A percentile compares a stretch with the other conserved stretches of the same genome.
phyloP scores from a whole-genome alignment of 192 early-diverging fungal species.

The Neocallimastix lanati region DNA sequence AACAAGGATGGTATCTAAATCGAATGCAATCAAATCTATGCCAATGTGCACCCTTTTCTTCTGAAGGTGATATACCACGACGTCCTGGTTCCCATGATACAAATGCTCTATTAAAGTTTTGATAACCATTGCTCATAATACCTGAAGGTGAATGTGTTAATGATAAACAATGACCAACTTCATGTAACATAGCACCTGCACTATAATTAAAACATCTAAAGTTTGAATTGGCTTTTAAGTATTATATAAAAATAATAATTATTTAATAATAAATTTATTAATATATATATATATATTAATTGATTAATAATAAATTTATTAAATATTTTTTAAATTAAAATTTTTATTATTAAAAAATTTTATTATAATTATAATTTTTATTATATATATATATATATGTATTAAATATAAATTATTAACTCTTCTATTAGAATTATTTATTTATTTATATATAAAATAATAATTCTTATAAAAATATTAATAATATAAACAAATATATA shows the following conservation, averaged over 20 bases:
- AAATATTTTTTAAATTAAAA: too few species aligned
- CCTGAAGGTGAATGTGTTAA: conserved; percentile 34
- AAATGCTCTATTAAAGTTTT: conserved; percentile 46
- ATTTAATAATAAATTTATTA: too few species aligned
- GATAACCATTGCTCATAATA: conserved; percentile 44
- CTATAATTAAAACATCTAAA: conserved; percentile 31
- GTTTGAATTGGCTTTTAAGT: conserved; percentile 23
- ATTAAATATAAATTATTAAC: too few species aligned
- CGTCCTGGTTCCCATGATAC: conserved; percentile 32
- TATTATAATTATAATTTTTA: too few species aligned
- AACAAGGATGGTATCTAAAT: conserved; percentile 31
- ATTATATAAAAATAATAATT: conserved; percentile 36
- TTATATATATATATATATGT: too few species aligned
- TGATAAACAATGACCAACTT: conserved; percentile 44
- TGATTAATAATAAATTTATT: too few species aligned
- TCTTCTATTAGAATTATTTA: too few species aligned
- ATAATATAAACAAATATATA: too few species aligned
- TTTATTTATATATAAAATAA: too few species aligned
- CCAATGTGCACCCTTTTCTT: conserved; percentile 48
- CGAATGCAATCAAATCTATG: conserved; percentile 38
- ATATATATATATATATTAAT: too few species aligned
- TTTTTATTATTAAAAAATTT: too few species aligned
- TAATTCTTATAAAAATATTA: too few species aligned
- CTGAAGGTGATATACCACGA: conserved; percentile 17
- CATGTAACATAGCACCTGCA: conserved; percentile 55